Evolutionary conservation across 129 eudicot species (phyloP).

Genomic region (Deinandra increscens): DNA sequence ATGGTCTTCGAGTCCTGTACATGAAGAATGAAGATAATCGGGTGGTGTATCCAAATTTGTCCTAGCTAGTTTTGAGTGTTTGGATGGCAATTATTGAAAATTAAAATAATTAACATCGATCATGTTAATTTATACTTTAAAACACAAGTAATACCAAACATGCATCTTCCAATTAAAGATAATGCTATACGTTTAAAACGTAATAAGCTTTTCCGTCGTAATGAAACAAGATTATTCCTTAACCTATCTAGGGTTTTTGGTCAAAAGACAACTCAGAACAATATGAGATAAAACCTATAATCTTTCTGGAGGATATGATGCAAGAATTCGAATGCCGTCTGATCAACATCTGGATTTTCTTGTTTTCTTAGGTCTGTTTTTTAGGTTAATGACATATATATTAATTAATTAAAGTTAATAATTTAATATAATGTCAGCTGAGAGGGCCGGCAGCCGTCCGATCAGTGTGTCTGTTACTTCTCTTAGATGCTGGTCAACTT

Average conservation of each 20-base stretch:
- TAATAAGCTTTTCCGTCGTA: neutral
- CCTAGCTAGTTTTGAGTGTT: neutral
- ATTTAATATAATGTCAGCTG: neutral
- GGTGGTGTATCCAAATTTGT: too few species aligned
- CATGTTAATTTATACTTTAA: neutral
- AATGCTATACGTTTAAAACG: neutral
- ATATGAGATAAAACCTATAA: conserved; percentile 16
- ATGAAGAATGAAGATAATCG: too few species aligned
- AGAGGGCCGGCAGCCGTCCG: conserved; percentile 34
- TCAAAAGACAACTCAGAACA: neutral
- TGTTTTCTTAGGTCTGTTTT: conserved; percentile 18
- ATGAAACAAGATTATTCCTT: neutral
- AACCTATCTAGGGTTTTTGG: neutral
- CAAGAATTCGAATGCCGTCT: too few species aligned
- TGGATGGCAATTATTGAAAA: neutral
- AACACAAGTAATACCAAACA: neutral
- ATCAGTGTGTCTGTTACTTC: neutral
- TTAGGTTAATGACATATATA: neutral
- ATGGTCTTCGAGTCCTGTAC: too few species aligned
- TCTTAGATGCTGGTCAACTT: neutral
- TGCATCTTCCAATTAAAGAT: neutral
- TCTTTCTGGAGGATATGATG: conserved; percentile 15
- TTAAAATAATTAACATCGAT: neutral
- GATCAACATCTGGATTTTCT: conserved; percentile 25
- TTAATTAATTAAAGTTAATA: neutral